Percentiles rank a stretch among this genome's conserved stretches.
Conservation (phyloP, 176 grass and related monocot species). For the Oryza punctata region DNA sequence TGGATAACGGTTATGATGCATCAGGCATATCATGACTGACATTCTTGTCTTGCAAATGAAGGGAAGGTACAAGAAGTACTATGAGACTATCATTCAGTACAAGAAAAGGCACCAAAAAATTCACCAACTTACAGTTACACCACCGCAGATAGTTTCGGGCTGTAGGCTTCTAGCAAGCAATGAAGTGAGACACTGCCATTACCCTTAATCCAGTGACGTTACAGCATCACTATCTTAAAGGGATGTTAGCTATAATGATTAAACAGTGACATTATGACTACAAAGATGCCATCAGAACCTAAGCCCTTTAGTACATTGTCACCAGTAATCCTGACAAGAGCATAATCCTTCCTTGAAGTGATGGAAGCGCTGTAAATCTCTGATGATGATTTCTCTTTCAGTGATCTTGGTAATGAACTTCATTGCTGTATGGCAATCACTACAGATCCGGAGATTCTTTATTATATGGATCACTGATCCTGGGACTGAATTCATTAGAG, state of each 20-base stretch:
- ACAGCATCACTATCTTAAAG: conserved; percentile 9
- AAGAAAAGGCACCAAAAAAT: background rate
- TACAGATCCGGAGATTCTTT: conserved; percentile 87
- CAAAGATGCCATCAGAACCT: conserved; percentile 26
- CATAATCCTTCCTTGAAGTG: conserved; percentile 84
- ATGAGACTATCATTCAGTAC: background rate
- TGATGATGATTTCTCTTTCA: conserved; percentile 69
- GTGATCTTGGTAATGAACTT: conserved; percentile 76
- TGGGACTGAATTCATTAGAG: conserved; percentile 64
- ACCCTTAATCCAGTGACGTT: background rate
- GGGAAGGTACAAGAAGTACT: background rate
- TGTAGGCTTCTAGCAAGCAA: background rate
- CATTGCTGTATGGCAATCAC: conserved; percentile 79
- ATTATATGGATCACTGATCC: conserved; percentile 79
- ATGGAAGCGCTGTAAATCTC: conserved; percentile 85
- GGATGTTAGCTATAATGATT: conserved; percentile 25
- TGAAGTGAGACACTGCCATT: background rate
- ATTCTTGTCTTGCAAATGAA: conserved; percentile 16
- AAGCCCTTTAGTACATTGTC: conserved; percentile 20
- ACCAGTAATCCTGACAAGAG: conserved; percentile 90
- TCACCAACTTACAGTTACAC: background rate
- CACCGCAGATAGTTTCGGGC: background rate
- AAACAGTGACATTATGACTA: conserved; percentile 1
- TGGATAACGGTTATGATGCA: background rate
- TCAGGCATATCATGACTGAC: background rate